A percentile compares a stretch with the other conserved stretches of the same genome.
phyloP scores from a whole-genome alignment of 1,139 yeast genomes.

The Hansenula anomala region DNA sequence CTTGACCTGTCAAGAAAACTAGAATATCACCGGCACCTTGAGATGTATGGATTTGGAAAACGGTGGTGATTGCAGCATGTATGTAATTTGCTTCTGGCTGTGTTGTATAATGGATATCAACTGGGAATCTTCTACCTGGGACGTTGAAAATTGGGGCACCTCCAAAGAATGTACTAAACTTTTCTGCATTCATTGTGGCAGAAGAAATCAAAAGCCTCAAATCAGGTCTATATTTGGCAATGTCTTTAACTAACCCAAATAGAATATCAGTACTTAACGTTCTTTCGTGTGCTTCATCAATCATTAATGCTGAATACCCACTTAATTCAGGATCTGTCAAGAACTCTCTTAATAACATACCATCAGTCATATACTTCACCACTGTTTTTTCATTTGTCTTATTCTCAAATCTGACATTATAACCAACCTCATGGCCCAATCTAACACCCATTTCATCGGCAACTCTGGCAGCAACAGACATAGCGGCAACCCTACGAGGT shows the following conservation, averaged over 20 bases:
- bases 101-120: slow-evolving; percentile 77
- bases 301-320: slow-evolving; percentile 76
- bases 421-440: slow-evolving; percentile 82
- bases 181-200: slow-evolving; percentile 89
- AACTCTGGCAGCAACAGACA: slow-evolving; percentile 87
- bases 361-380: slow-evolving; percentile 89
- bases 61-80: slow-evolving; percentile 82
- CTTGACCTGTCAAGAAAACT: slow-evolving; percentile 91
- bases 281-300: slow-evolving; percentile 97
- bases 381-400: slow-evolving; percentile 56
- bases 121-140: slow-evolving; percentile 90
- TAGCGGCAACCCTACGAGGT: slow-evolving; percentile 95
- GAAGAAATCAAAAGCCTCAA: slow-evolving; percentile 78
- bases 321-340: slow-evolving; percentile 67
- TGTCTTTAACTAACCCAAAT: slow-evolving; percentile 74
- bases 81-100: slow-evolving; percentile 89
- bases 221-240: slow-evolving; percentile 58
- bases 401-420: slow-evolving; percentile 84
- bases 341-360: slow-evolving; percentile 86
- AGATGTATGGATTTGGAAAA: slow-evolving; percentile 75
- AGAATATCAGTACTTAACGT: slow-evolving; percentile 91
- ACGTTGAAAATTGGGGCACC: slow-evolving; percentile 81
- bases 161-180: slow-evolving; percentile 74
- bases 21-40: slow-evolving; percentile 80
- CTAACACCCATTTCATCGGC: slow-evolving; percentile 76